phyloP scores from a whole-genome alignment of 345 rosid species.

The Barbarea vulgaris region DNA sequence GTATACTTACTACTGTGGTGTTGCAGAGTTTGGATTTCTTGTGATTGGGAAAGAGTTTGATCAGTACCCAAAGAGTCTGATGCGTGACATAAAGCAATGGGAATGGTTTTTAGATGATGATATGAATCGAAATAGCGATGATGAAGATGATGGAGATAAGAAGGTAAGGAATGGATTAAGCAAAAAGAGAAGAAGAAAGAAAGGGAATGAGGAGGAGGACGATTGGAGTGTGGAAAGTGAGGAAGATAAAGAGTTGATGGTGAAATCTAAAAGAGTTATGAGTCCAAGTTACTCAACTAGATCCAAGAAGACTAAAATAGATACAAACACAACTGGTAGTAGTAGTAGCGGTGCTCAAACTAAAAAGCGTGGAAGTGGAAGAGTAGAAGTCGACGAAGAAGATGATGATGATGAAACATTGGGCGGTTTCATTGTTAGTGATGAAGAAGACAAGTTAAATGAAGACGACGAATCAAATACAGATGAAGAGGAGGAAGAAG shows the following conservation, averaged over 20 bases:
- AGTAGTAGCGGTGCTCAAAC: constrained; percentile 6
- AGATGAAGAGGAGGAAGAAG: constrained; percentile 43
- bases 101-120: constrained; percentile 79
- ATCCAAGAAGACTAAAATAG: constrained; percentile 47
- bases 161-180: constrained; percentile 36
- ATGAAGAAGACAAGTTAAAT: constrained; percentile 45
- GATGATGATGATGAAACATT: constrained; percentile 56
- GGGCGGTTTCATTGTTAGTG: constrained; percentile 74
- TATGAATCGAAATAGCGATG: constrained; percentile 41
- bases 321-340: constrained; percentile 8
- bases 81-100: constrained; percentile 54
- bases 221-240: constrained; percentile 72
- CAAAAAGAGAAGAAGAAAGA: constrained; percentile 51
- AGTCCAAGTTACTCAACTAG: constrained; percentile 54
- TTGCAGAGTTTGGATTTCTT: constrained; percentile 84
- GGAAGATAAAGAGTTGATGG: constrained; percentile 48
- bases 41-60: constrained; percentile 77
- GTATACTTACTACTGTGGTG: constrained; percentile 4
- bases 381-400: constrained; percentile 35
- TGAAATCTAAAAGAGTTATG: constrained; percentile 39
- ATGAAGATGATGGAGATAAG: constrained; percentile 34
- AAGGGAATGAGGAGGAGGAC: constrained; percentile 51
- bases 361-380: constrained; percentile 20
- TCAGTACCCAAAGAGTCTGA: constrained; percentile 54
- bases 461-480: constrained; percentile 46